These are phyloP conservation scores for Aspergillus persii DNA, from an alignment of 2,329 filamentous ascomycete genomes.

Conservation along the genomic window DNA sequence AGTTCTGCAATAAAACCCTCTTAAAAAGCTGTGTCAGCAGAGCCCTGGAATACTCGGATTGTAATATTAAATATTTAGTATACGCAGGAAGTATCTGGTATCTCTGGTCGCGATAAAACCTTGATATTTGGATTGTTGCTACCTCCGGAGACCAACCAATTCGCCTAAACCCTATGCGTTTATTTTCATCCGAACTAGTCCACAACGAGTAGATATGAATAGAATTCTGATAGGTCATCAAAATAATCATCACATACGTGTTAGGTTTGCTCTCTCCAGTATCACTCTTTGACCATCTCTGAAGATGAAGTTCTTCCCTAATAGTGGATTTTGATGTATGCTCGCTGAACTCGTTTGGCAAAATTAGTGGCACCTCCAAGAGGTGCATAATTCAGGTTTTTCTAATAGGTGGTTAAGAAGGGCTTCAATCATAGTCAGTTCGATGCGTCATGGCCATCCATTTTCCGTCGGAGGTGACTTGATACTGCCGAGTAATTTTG, in stretches of 20 bases:
- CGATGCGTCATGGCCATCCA: slow-evolving; percentile 21
- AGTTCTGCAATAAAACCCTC: slow-evolving; percentile 30
- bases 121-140: no score
- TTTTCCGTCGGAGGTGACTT: slow-evolving; percentile 11
- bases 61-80: no score
- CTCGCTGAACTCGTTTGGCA: slow-evolving; percentile 27
- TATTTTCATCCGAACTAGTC: neutral
- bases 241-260: neutral
- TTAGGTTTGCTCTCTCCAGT: neutral
- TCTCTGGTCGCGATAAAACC: no score
- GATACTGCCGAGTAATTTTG: slow-evolving; percentile 9
- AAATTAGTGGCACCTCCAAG: slow-evolving; percentile 30
- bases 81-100: no score
- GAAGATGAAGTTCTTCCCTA: neutral
- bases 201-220: neutral
- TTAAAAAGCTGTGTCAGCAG: no score
- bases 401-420: slow-evolving; percentile 29
- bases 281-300: neutral
- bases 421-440: slow-evolving; percentile 27
- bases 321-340: neutral
- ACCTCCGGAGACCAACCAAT: no score
- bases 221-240: neutral
- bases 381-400: slow-evolving; percentile 21
- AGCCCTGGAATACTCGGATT: no score
- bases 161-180: no score